Percentiles rank a stretch among this genome's conserved stretches.
These are phyloP conservation scores for Colletotrichum spinosum DNA, from an alignment of 2,329 filamentous ascomycete genomes.

Conservation along the genomic window DNA sequence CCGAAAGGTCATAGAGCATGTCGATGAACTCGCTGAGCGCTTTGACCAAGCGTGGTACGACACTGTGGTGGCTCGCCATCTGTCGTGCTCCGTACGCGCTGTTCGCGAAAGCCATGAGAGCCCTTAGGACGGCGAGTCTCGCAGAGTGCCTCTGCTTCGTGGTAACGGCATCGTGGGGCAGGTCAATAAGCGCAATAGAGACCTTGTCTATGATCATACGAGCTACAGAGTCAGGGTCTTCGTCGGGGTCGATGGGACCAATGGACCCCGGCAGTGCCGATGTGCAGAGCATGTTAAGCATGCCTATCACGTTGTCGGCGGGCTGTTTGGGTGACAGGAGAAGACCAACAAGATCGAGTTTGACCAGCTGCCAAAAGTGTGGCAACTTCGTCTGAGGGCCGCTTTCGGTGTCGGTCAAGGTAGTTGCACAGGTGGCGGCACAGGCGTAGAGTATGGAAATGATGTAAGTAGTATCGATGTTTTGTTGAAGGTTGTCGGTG, in stretches of 20 bases:
- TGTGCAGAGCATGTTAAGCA: constrained; percentile 74
- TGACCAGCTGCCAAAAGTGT: constrained; percentile 76
- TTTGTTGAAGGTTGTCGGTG: constrained; percentile 53
- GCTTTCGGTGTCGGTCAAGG: constrained; percentile 45
- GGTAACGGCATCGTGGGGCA: constrained; percentile 56
- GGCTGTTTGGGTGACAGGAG: constrained; percentile 76
- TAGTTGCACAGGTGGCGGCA: constrained; percentile 69
- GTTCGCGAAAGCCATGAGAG: constrained; percentile 70
- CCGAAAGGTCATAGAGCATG: constrained; percentile 70
- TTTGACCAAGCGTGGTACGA: constrained; percentile 80
- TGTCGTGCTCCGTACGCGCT: constrained; percentile 72
- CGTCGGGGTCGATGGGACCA: constrained; percentile 69
- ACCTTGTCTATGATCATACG: constrained; percentile 70
- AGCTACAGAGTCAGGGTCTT: constrained; percentile 57
- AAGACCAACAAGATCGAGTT: constrained; percentile 74
- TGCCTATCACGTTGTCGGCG: constrained; percentile 70
- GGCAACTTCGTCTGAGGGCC: constrained; percentile 46
- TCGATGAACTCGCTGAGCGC: constrained; percentile 75
- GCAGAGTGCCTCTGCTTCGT: constrained; percentile 55
- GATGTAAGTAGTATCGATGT: constrained; percentile 73
- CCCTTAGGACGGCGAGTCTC: constrained; percentile 61
- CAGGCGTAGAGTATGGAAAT: constrained; percentile 75
- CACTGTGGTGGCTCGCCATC: constrained; percentile 75
- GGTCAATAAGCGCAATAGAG: constrained; percentile 71
- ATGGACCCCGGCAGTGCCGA: constrained; percentile 73